A percentile compares a stretch with the other conserved stretches of the same genome.
These are phyloP conservation scores for Gonapodya prolifera DNA, from an alignment of 192 early-diverging fungal genomes.

Conservation along the genomic window DNA sequence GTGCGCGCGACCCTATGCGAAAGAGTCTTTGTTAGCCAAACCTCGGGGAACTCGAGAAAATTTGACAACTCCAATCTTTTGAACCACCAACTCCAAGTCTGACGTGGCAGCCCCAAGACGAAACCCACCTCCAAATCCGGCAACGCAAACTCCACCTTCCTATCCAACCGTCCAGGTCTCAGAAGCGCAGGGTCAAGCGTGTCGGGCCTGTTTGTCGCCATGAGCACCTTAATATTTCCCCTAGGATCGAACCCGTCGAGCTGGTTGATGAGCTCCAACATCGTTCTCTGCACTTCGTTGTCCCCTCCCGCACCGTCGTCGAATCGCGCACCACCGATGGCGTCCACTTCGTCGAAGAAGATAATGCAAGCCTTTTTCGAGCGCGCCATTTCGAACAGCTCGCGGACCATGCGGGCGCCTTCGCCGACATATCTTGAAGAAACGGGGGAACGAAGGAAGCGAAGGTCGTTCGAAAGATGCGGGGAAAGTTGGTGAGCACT, in stretches of 20 bases:
- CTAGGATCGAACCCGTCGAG: slow-evolving; percentile 98
- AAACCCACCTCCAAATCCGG: slow-evolving; percentile 71
- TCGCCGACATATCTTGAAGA: slow-evolving; percentile 77
- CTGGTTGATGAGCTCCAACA: slow-evolving; percentile 99
- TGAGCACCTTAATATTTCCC: slow-evolving; percentile 99
- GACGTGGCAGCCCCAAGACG: background rate
- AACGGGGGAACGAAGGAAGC: no score
- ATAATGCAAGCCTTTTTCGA: slow-evolving; percentile 99
- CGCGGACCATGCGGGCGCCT: slow-evolving; percentile 97
- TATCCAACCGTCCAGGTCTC: slow-evolving; percentile 94
- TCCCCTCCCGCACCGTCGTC: slow-evolving; percentile 99
- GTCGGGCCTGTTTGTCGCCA: slow-evolving; percentile 98
- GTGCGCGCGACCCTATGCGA: slow-evolving; percentile 83
- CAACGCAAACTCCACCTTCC: slow-evolving; percentile 95
- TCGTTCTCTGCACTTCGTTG: slow-evolving; percentile 99
- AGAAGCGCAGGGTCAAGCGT: slow-evolving; percentile 95
- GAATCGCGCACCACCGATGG: slow-evolving; percentile 93
- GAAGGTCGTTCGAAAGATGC: slow-evolving; percentile 2
- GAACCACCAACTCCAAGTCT: background rate
- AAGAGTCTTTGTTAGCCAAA: background rate
- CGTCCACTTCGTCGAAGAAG: slow-evolving; percentile 99
- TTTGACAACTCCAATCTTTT: background rate
- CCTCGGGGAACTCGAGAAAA: background rate
- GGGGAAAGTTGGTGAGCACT: background rate
- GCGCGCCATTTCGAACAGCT: slow-evolving; percentile 99